A percentile compares a stretch with the other conserved stretches of the same genome.
Evolutionary conservation across 306 rosid genomes (phyloP).

Genomic region (Citrullus amarus): DNA sequence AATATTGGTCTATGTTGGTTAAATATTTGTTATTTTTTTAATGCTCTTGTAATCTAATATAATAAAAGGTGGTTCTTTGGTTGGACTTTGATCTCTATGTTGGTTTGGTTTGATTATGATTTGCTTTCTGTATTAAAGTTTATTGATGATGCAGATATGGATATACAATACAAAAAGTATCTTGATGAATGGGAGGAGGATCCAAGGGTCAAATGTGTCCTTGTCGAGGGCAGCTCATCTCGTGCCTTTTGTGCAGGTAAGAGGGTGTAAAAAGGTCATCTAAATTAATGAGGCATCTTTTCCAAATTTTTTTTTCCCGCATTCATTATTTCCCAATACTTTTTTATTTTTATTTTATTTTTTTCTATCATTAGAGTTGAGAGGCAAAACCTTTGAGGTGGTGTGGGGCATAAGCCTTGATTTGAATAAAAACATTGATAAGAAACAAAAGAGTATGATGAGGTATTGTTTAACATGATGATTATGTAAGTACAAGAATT

Average conservation of each 20-base stretch:
- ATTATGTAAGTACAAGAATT: background rate
- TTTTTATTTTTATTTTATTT: background rate
- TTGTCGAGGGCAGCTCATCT: constrained; percentile 74
- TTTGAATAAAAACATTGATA: background rate
- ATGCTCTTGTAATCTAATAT: background rate
- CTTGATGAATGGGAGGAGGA: constrained; percentile 92
- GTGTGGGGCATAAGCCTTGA: background rate
- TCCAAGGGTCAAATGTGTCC: constrained; percentile 74
- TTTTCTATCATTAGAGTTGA: background rate
- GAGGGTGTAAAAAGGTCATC: background rate
- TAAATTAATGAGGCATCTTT: background rate
- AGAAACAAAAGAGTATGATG: background rate
- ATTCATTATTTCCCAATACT: background rate
- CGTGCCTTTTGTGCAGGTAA: constrained; percentile 97
- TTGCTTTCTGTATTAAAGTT: constrained; percentile 10
- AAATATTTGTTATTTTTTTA: too few species aligned
- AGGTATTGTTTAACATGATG: background rate
- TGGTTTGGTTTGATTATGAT: background rate
- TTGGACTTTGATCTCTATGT: background rate
- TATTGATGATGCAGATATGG: constrained; percentile 63
- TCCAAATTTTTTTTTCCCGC: background rate
- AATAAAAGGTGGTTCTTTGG: background rate
- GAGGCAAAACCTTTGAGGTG: background rate
- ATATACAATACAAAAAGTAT: constrained; percentile 61
- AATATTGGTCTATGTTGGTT: background rate